phyloP scores from a whole-genome alignment of 345 rosid genomes.

The Brassica incana region DNA sequence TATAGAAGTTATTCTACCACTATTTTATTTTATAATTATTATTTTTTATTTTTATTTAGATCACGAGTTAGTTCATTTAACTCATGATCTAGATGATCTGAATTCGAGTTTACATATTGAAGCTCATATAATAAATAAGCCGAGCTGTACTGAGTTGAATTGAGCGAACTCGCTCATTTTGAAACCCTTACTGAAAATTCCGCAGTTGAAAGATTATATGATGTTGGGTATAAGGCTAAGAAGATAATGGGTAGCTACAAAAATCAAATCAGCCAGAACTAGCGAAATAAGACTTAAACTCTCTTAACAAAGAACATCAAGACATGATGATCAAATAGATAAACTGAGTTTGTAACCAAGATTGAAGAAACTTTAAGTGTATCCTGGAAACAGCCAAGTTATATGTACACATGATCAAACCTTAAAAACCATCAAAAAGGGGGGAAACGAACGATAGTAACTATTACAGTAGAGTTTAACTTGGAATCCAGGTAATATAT shows the following conservation, averaged over 20 bases:
- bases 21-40: too few species aligned
- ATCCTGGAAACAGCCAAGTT: conserved; percentile 2
- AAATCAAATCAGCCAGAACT: not conserved
- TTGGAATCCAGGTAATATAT: conserved; percentile 36
- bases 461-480: conserved; percentile 34
- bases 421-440: conserved; percentile 11
- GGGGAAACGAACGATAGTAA: not conserved
- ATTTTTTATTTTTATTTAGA: too few species aligned
- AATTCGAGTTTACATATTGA: too few species aligned
- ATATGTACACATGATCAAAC: conserved; percentile 28
- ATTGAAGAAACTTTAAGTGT: conserved; percentile 1
- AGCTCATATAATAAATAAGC: too few species aligned
- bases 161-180: too few species aligned
- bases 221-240: not conserved
- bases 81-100: too few species aligned
- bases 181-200: not conserved
- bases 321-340: not conserved
- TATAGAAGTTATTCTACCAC: too few species aligned
- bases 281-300: not conserved
- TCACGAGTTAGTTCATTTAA: too few species aligned
- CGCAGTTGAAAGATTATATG: not conserved
- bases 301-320: too few species aligned
- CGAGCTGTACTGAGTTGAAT: too few species aligned
- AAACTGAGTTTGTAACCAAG: not conserved
- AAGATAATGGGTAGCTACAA: not conserved